Evolutionary conservation across 495 filamentous ascomycete genomes (phyloP), one percentile per base, ranked within the genome.

Genomic region (Podospora sp.): DNA sequence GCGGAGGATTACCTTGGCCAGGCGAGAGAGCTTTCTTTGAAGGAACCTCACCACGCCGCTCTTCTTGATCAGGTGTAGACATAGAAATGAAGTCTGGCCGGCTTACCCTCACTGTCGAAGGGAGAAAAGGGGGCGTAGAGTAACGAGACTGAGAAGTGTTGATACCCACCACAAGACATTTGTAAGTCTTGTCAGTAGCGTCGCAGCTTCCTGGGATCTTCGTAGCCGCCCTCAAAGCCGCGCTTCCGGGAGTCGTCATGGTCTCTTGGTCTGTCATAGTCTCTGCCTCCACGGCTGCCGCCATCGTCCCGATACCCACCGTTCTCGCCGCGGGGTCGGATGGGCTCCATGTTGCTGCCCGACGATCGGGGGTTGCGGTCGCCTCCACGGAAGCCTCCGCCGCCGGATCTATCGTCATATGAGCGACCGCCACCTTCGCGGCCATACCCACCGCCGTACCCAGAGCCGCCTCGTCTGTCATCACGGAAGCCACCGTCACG

Each of bases 201-300:
- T 77, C 91, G 87, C 73, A 92, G 85, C 74, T 88, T 90, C 64
- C 92, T 87, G 46, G 90, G 87, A 76, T 95, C 91, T 71, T 94
- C 91, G 75, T 92, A 88, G 68, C 86, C 84, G 64, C 86, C 87
- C 61, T 92, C 90, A 71, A 83, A 87, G 29, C 83, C 81, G 69
- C 87, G 84, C 71, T 85, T 86, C 53, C 88, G 81, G 69, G 83
- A 86, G 68, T 88, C 88, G 75, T 90, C 82, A 74, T 74, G 52
- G 72, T 89, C 63, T 35, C 63, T 56, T 20, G 63, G 69, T 40
- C 80, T 73, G 75, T 90, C 82, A 73, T 74, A 46, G 72, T 90
- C 82, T 62, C 82, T 71, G 63, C 69, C 72, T 46, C 80, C 84
- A 63, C 76, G 70, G 65, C 74, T 60, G 67, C 78, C 80, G 63